phyloP scores from a whole-genome alignment of 805 yeast genomes.

The Candida pini region DNA sequence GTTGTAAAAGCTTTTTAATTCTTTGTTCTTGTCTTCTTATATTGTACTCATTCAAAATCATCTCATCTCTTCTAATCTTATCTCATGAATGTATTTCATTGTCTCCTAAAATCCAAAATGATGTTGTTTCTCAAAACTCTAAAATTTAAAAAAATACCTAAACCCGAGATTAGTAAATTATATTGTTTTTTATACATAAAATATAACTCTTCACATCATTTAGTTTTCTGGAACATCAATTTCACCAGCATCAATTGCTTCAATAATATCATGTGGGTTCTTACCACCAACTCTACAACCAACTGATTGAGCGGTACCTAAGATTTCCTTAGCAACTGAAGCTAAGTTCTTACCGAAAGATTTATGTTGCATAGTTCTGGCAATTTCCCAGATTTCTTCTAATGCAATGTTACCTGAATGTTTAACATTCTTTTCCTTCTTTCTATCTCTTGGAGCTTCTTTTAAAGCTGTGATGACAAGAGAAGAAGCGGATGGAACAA shows the following conservation, averaged over 20 bases:
- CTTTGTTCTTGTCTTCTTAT: too few species aligned
- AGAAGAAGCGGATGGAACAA: conserved; percentile 99
- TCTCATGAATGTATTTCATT: too few species aligned
- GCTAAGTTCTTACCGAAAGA: conserved; percentile 97
- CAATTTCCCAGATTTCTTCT: conserved; percentile 94
- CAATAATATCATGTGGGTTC: conserved; percentile 99
- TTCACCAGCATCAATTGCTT: conserved; percentile 97
- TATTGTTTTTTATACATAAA: conserved; percentile 22
- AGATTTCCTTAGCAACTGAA: conserved; percentile 96
- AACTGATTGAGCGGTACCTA: conserved; percentile 99
- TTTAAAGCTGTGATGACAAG: conserved; percentile 98
- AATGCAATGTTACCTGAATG: conserved; percentile 98
- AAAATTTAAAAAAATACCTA: not conserved
- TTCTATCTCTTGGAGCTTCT: conserved; percentile 99
- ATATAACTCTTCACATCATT: conserved; percentile 27
- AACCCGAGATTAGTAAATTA: conserved; percentile 24
- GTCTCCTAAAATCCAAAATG: too few species aligned
- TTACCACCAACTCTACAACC: conserved; percentile 99
- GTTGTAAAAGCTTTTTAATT: too few species aligned
- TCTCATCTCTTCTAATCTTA: too few species aligned
- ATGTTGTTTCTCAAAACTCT: too few species aligned
- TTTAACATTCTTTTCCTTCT: conserved; percentile 99
- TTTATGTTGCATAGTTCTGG: conserved; percentile 96
- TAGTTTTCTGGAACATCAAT: conserved; percentile 85
- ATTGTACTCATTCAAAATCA: too few species aligned